Evolutionary conservation across 352 stramenopile genomes (phyloP).

Genomic region (Elongisporangium undulatum): DNA sequence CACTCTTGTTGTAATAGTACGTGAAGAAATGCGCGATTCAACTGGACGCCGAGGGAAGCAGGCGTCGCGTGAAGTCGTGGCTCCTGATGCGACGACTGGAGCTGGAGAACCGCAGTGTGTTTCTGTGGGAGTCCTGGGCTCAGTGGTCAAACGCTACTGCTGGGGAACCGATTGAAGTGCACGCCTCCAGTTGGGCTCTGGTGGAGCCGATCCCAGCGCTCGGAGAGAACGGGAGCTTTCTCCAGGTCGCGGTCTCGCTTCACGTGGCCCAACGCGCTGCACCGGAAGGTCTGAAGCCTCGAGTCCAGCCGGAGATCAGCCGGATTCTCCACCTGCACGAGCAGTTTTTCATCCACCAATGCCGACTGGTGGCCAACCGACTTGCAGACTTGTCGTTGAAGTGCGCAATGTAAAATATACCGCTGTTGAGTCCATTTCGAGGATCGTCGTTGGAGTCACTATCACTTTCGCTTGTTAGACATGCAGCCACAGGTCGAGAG

Average conservation of each 20-base stretch:
- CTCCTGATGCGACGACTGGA: background rate
- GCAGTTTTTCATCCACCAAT: background rate
- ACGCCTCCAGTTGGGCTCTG: background rate
- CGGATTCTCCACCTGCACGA: background rate
- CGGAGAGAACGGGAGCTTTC: background rate
- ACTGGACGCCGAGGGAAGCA: background rate
- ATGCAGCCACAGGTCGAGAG: too few relatives aligned
- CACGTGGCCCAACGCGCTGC: background rate
- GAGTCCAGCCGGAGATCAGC: background rate
- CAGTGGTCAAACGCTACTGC: background rate
- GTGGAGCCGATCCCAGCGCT: background rate
- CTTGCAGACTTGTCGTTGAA: background rate
- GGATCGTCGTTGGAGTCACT: too few relatives aligned
- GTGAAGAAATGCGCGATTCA: background rate
- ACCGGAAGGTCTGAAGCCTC: background rate
- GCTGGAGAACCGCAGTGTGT: background rate
- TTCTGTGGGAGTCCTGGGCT: background rate
- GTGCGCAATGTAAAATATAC: too few relatives aligned
- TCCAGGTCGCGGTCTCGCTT: background rate
- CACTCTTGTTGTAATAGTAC: background rate
- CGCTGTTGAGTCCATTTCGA: too few relatives aligned
- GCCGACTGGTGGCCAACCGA: background rate
- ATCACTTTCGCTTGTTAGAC: too few relatives aligned
- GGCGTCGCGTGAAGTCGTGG: background rate
- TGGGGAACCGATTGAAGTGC: background rate